Evolutionary conservation across 768 basidiomycete species (phyloP), one percentile per base, ranked within the genome.

Genomic region (Tricholoma terreum): DNA sequence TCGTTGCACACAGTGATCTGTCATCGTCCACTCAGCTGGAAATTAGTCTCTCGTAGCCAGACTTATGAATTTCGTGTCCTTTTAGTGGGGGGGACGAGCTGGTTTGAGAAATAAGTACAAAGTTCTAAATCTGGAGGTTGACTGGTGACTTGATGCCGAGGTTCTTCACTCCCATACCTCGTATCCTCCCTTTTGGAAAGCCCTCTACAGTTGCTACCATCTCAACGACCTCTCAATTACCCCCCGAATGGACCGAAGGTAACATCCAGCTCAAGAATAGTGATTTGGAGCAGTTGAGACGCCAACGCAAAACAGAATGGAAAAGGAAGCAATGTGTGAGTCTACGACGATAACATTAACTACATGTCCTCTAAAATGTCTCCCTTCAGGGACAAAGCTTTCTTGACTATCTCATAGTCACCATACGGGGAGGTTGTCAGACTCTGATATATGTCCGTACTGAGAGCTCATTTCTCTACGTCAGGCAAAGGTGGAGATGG

Each of bases 401-500:
- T 64, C 77, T 94, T 3, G 94, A 96, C 74, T 83, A 92, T 69
- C 76, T 90, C 53, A 76, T 93, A 43, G 78, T 94, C n/a, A 87
- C 84, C 48, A 77, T 94, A 19, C 81, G 88, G 57, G 91, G 79
- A 64, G 92, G 92, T 89, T 63, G 59, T 79, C 60, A 27, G 27
- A 56, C 14, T 30, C 11, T 14, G 22, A 11, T 40, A 6, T 50
- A 6, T 27, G 48, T 30, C 22, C 52, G 45, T 38, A 31, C 3
- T 43, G 21, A 58, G 31, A 58, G 19, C 51, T 45, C 38, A 56
- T 42, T 36, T 45, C 19, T 7, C 31, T 49, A 51, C 36, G 36
- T n/a, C 63, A 90, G 94, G 94, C 14, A 85, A 81, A 65, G 95
- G 95, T 17, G 96, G 96, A 0, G 78, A 92, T 56, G 96, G 96